A percentile compares a stretch with the other conserved stretches of the same genome.
Conservation (phyloP, 768 basidiomycete genomes). For the Mycena metata region DNA sequence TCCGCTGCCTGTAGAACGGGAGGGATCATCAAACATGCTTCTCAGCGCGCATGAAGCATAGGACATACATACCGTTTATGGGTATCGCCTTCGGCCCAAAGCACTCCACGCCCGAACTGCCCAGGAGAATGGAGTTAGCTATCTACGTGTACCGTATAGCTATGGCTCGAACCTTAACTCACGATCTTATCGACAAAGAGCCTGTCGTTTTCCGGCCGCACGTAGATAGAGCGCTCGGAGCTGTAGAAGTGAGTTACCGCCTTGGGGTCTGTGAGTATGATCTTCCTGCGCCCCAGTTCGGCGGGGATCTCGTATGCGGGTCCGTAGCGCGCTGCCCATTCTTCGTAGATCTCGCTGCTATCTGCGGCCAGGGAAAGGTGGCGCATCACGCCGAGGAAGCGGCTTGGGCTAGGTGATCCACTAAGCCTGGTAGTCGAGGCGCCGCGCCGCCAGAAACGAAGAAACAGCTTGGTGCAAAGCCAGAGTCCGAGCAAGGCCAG, state of each 20-base stretch:
- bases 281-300: conserved; percentile 23
- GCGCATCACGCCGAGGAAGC: conserved; percentile 26
- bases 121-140: neutral
- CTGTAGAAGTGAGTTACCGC: conserved; percentile 41
- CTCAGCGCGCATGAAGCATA: neutral
- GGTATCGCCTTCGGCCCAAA: conserved; percentile 38
- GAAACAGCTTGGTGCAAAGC: conserved; percentile 17
- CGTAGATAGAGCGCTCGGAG: conserved; percentile 29
- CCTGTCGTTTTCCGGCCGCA: conserved; percentile 32
- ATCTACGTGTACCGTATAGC: too few relatives aligned
- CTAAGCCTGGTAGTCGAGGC: conserved; percentile 14
- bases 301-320: conserved; percentile 27
- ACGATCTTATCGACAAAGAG: conserved; percentile 23
- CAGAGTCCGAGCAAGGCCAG: conserved; percentile 18
- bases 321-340: conserved; percentile 37
- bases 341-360: conserved; percentile 21
- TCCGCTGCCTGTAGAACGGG: conserved; percentile 48
- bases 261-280: conserved; percentile 42
- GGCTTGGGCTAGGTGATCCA: conserved; percentile 34
- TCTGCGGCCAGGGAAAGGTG: conserved; percentile 18
- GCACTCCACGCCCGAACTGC: conserved; percentile 33
- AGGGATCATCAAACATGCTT: neutral
- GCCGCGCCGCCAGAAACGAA: neutral
- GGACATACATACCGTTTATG: conserved; percentile 38
- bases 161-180: neutral